These are phyloP conservation scores for Suillus subluteus DNA, from an alignment of 768 basidiomycete species.

Conservation along the genomic window DNA sequence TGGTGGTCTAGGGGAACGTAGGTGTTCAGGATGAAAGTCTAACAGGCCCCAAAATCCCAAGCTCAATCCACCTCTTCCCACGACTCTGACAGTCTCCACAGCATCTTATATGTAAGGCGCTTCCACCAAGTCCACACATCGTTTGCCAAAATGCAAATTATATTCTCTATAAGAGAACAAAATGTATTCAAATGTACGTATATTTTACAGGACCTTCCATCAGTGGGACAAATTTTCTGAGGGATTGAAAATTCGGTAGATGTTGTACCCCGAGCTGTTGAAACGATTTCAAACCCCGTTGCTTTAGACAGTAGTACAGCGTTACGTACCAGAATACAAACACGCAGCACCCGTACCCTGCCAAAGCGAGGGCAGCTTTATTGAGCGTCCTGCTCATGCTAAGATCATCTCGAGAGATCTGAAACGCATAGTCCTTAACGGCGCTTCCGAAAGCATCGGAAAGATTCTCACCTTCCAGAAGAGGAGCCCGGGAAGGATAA, in stretches of 20 bases:
- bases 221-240: slow-evolving; percentile 1
- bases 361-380: slow-evolving; percentile 65
- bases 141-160: background rate
- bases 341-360: slow-evolving; percentile 75
- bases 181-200: background rate
- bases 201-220: background rate
- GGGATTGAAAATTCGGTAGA: slow-evolving; percentile 62
- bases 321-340: slow-evolving; percentile 87
- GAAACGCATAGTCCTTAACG: slow-evolving; percentile 17
- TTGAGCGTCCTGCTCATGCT: slow-evolving; percentile 55
- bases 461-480: slow-evolving; percentile 78
- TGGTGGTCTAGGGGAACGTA: slow-evolving; percentile 36
- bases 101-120: background rate
- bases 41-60: slow-evolving; percentile 7
- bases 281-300: background rate
- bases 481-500: slow-evolving; percentile 91
- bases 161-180: slow-evolving; percentile 5
- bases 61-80: slow-evolving; percentile 5
- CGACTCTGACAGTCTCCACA: background rate
- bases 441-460: slow-evolving; percentile 15
- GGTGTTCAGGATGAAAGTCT: slow-evolving; percentile 14
- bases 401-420: slow-evolving; percentile 74
- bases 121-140: background rate
- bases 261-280: slow-evolving; percentile 75
- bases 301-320: slow-evolving; percentile 6